These are phyloP conservation scores for Saccharomycopsis selenospora DNA, from an alignment of 805 yeast species.

Conservation along the genomic window DNA sequence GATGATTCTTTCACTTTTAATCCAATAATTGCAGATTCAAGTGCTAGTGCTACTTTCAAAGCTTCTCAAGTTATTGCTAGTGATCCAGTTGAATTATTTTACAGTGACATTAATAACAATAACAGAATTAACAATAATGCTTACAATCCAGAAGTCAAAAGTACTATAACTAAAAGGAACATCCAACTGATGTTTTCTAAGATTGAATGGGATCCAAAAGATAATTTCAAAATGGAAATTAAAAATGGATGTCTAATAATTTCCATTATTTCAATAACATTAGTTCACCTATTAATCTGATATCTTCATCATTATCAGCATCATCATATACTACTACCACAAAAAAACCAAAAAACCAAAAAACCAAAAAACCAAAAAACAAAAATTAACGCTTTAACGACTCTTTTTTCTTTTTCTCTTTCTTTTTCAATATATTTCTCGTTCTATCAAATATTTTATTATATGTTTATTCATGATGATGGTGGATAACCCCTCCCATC, in stretches of 20 bases:
- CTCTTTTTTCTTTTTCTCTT: too few species aligned
- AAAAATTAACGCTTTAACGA: too few species aligned
- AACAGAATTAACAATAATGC: neutral
- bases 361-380: too few species aligned
- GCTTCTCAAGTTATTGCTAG: neutral
- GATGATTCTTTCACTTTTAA: neutral
- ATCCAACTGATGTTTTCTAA: conserved; percentile 3
- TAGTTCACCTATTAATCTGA: conserved; percentile 12
- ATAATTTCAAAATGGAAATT: conserved; percentile 14
- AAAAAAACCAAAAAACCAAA: too few species aligned
- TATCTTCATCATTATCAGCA: too few species aligned
- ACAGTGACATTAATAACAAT: neutral
- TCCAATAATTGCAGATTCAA: neutral
- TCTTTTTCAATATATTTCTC: too few species aligned
- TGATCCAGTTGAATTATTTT: neutral
- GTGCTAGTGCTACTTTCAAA: conserved; percentile 1
- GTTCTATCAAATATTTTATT: too few species aligned
- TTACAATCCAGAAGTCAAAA: neutral
- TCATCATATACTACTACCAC: too few species aligned
- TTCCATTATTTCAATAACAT: neutral
- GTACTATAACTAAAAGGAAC: too few species aligned
- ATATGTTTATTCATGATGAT: too few species aligned
- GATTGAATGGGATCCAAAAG: conserved; percentile 18
- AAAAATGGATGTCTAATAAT: conserved; percentile 12
- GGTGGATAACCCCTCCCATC: too few species aligned